These are phyloP conservation scores for Colletotrichum musicola DNA, from an alignment of 2,329 filamentous ascomycete species.

Conservation along the genomic window DNA sequence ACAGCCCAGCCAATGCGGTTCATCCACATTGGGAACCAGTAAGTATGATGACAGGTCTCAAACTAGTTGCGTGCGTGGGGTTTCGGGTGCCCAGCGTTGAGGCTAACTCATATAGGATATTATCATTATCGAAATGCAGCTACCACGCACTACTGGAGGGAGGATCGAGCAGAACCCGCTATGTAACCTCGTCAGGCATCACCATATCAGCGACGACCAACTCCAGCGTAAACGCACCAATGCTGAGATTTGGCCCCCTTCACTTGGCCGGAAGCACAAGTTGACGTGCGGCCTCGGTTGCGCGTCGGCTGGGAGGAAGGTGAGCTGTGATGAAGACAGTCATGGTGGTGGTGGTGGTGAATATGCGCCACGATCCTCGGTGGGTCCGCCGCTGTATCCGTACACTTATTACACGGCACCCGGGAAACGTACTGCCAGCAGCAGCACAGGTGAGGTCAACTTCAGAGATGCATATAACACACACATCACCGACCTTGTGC, in stretches of 20 bases:
- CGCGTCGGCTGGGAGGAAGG: neutral
- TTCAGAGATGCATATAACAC: neutral
- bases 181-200: neutral
- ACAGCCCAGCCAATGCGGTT: neutral
- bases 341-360: neutral
- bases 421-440: neutral
- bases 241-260: neutral
- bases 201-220: neutral
- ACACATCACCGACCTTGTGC: neutral
- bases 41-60: neutral
- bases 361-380: neutral
- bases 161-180: neutral
- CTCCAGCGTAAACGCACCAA: neutral
- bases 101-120: neutral
- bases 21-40: neutral
- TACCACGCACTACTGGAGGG: neutral
- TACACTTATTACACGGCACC: neutral
- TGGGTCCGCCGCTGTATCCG: neutral
- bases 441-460: too few relatives aligned
- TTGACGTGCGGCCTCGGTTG: neutral
- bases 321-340: neutral
- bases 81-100: neutral
- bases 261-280: neutral
- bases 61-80: neutral
- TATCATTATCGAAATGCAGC: neutral